A percentile compares a stretch with the other conserved stretches of the same genome.
These are phyloP conservation scores for Aureobasidium sp. DNA, from an alignment of 2,329 filamentous ascomycete species.

Conservation along the genomic window DNA sequence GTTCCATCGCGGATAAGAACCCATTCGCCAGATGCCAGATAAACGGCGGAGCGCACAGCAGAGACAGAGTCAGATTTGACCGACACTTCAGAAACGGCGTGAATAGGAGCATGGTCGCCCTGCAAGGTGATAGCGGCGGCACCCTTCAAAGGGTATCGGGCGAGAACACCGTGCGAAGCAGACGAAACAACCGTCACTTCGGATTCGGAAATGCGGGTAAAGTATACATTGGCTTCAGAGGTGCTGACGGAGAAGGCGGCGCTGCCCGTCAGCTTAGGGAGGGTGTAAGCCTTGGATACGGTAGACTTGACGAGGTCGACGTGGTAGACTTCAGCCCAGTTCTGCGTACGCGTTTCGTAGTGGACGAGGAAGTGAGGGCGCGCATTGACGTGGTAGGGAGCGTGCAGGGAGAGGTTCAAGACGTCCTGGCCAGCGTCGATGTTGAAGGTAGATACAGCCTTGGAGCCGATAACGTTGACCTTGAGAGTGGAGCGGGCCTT, in stretches of 20 bases:
- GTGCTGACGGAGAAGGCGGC: conserved; percentile 75
- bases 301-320: conserved; percentile 61
- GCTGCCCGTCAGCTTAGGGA: conserved; percentile 60
- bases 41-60: conserved; percentile 67
- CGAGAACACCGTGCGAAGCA: conserved; percentile 64
- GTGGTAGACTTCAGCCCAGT: conserved; percentile 81
- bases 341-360: conserved; percentile 57
- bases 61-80: conserved; percentile 58
- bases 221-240: conserved; percentile 74
- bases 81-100: conserved; percentile 75
- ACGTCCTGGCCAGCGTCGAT: conserved; percentile 32
- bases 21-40: conserved; percentile 64
- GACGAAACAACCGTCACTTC: conserved; percentile 70
- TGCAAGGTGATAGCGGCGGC: conserved; percentile 19
- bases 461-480: conserved; percentile 57
- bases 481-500: conserved; percentile 52
- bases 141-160: conserved; percentile 57
- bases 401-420: conserved; percentile 57
- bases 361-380: conserved; percentile 80
- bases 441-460: conserved; percentile 34
- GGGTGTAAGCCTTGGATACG: conserved; percentile 68
- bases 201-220: conserved; percentile 68
- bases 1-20: conserved; percentile 74
- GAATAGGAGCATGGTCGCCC: conserved; percentile 38
- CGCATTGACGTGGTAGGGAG: conserved; percentile 61